These are phyloP conservation scores for Echeveria elegans DNA, from an alignment of 164 flowering plant species.

Conservation along the genomic window DNA sequence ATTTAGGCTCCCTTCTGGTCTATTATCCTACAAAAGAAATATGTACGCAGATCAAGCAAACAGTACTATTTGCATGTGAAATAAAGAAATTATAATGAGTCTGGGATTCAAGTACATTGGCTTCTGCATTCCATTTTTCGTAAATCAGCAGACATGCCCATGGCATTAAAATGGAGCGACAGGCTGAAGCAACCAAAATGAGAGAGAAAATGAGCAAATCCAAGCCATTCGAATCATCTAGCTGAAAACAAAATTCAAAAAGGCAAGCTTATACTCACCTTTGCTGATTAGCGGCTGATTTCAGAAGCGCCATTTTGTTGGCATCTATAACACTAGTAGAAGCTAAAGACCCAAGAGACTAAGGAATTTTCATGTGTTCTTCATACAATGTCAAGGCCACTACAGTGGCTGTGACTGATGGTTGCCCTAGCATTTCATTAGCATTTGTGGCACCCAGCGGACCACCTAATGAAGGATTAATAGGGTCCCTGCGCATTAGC, in stretches of 20 bases:
- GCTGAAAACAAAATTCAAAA: background rate
- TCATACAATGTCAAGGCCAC: slow-evolving; percentile 76
- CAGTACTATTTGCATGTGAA: background rate
- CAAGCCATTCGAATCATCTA: background rate
- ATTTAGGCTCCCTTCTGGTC: slow-evolving; percentile 54
- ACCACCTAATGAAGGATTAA: slow-evolving; percentile 51
- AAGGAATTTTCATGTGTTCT: slow-evolving; percentile 64
- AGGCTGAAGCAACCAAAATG: slow-evolving; percentile 46
- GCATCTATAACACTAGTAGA: slow-evolving; percentile 68
- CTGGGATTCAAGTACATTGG: slow-evolving; percentile 20
- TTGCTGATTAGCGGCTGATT: slow-evolving; percentile 60
- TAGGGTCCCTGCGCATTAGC: slow-evolving; percentile 59
- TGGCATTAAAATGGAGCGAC: slow-evolving; percentile 64
- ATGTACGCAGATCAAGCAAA: background rate
- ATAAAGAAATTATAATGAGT: background rate
- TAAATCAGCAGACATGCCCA: slow-evolving; percentile 59
- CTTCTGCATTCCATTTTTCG: slow-evolving; percentile 77
- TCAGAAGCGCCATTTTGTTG: slow-evolving; percentile 70
- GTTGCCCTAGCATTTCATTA: slow-evolving; percentile 67
- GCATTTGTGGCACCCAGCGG: slow-evolving; percentile 48
- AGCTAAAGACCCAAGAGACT: slow-evolving; percentile 58
- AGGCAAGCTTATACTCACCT: slow-evolving; percentile 32
- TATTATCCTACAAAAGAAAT: slow-evolving; percentile 46
- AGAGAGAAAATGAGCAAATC: slow-evolving; percentile 14
- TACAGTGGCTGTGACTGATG: slow-evolving; percentile 66